These are phyloP conservation scores for Dothiorella sarmentorum DNA, from an alignment of 2,329 filamentous ascomycete species.

Conservation along the genomic window DNA sequence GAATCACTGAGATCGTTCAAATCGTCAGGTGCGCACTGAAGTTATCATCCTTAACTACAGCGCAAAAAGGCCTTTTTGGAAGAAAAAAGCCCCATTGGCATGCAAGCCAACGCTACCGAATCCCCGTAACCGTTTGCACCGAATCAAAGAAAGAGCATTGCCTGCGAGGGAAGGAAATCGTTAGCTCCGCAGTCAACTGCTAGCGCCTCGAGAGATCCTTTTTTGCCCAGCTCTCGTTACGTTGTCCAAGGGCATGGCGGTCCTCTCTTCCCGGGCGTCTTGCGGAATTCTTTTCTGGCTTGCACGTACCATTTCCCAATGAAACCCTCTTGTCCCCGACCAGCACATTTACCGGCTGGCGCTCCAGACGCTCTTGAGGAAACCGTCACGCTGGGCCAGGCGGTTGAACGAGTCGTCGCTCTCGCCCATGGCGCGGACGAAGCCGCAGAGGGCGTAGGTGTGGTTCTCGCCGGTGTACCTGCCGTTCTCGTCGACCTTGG, in stretches of 20 bases:
- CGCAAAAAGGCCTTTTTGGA: not conserved
- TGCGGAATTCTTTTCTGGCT: not conserved
- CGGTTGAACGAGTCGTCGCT: constrained; percentile 95
- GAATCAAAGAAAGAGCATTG: constrained; percentile 17
- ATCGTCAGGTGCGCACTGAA: constrained; percentile 11
- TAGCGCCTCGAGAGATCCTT: not conserved
- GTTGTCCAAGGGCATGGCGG: too few species aligned
- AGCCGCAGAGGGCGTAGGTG: constrained; percentile 94
- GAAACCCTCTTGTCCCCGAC: constrained; percentile 1
- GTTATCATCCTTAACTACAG: constrained; percentile 16
- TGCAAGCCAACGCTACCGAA: constrained; percentile 14
- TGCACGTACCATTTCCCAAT: constrained; percentile 17
- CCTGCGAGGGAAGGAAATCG: not conserved
- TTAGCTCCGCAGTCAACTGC: not conserved
- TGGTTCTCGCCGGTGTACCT: constrained; percentile 96
- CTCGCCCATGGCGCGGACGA: constrained; percentile 97
- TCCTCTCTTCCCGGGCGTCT: too few species aligned
- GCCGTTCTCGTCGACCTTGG: constrained; percentile 98
- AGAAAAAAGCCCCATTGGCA: constrained; percentile 5
- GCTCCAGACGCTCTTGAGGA: constrained; percentile 96
- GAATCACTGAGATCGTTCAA: constrained; percentile 18
- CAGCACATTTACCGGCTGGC: constrained; percentile 54
- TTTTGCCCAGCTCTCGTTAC: not conserved
- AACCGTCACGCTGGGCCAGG: constrained; percentile 90
- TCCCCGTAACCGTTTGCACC: constrained; percentile 17